Conservation (phyloP, 192 early-diverging fungal species). For the Mortierella alpina region DNA sequence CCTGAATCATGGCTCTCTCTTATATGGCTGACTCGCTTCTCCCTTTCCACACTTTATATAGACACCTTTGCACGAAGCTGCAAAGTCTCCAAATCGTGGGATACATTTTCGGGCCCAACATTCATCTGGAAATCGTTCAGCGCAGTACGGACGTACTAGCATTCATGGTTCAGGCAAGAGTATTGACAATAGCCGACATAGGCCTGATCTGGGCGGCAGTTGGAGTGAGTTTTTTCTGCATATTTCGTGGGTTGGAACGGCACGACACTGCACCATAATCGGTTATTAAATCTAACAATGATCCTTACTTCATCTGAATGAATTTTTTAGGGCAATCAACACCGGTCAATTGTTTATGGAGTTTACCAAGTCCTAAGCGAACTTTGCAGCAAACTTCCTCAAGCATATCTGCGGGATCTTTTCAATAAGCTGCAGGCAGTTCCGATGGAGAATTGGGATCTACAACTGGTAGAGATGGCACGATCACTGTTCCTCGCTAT, state of each 20-base stretch:
- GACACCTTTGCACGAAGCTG: constrained; percentile 45
- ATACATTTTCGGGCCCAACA: constrained; percentile 61
- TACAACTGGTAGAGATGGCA: constrained; percentile 37
- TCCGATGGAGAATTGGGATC: constrained; percentile 46
- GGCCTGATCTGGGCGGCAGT: constrained; percentile 58
- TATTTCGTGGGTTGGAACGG: neutral
- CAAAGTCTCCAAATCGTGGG: constrained; percentile 53
- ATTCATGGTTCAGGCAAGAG: constrained; percentile 55
- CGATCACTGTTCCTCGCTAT: constrained; percentile 40
- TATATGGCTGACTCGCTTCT: neutral
- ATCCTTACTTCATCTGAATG: neutral
- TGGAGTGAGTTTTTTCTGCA: constrained; percentile 26
- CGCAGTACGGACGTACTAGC: constrained; percentile 56
- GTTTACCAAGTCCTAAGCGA: constrained; percentile 60
- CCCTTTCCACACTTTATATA: constrained; percentile 5
- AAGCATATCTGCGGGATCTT: constrained; percentile 44
- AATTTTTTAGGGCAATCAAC: constrained; percentile 55
- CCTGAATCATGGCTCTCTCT: neutral
- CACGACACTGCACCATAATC: neutral
- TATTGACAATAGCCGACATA: constrained; percentile 48
- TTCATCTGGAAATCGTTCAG: constrained; percentile 62
- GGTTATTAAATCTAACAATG: neutral
- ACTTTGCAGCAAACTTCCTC: constrained; percentile 44
- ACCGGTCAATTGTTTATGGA: constrained; percentile 58
- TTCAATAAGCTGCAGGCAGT: constrained; percentile 55